phyloP scores from a whole-genome alignment of 1,284 basidiomycete genomes.

The Laetiporus sulphureus region DNA sequence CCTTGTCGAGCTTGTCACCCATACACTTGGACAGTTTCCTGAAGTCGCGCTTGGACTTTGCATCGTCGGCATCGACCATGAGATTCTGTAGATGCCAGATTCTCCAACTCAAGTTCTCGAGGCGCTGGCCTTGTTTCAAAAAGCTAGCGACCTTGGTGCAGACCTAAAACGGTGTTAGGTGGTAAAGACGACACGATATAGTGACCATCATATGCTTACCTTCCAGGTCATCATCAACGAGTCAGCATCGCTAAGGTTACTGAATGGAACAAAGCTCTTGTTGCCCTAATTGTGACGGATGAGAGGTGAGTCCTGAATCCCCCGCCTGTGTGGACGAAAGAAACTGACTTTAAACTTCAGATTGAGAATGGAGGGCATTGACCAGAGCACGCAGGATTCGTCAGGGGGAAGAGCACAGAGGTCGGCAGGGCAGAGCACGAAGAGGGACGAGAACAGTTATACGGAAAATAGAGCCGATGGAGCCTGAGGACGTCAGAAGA shows the following conservation, averaged over 20 bases:
- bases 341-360: constrained; percentile 80
- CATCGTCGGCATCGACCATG: constrained; percentile 82
- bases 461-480: constrained; percentile 16
- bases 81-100: constrained; percentile 84
- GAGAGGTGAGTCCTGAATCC: constrained; percentile 16
- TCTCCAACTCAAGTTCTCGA: constrained; percentile 83
- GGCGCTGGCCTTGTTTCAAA: constrained; percentile 79
- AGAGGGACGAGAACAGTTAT: constrained; percentile 19
- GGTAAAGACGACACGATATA: not conserved
- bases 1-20: constrained; percentile 83
- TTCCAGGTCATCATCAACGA: constrained; percentile 84
- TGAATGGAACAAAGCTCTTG: constrained; percentile 86
- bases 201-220: constrained; percentile 38
- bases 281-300: constrained; percentile 51
- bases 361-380: constrained; percentile 78
- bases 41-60: constrained; percentile 80
- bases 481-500: constrained; percentile 11
- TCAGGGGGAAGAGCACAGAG: constrained; percentile 13
- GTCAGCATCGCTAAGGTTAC: constrained; percentile 75
- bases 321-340: constrained; percentile 7
- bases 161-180: constrained; percentile 39
- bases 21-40: constrained; percentile 77
- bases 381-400: no score
- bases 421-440: constrained; percentile 19
- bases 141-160: constrained; percentile 81